These are phyloP conservation scores for Coemansia sp. DNA, from an alignment of 192 early-diverging fungal species.

Conservation along the genomic window DNA sequence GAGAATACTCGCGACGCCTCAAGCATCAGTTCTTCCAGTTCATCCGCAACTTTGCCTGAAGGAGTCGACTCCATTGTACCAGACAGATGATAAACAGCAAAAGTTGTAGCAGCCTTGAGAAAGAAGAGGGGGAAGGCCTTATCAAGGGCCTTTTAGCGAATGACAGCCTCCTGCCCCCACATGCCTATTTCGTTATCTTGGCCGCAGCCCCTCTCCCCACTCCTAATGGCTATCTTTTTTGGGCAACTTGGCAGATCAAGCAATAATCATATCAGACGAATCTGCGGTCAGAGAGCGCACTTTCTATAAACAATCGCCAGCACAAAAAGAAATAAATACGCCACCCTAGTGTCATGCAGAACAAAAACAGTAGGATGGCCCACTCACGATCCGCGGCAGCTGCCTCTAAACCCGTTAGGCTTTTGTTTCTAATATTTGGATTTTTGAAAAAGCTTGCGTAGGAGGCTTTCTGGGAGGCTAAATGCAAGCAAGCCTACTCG, in stretches of 20 bases:
- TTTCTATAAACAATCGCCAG: not conserved
- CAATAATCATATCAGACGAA: too few species aligned
- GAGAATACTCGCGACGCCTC: constrained; percentile 21
- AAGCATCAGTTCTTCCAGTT: constrained; percentile 20
- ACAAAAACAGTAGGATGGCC: not conserved
- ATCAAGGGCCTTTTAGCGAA: not conserved
- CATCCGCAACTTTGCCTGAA: constrained; percentile 5
- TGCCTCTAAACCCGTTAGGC: not conserved
- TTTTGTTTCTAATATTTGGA: not conserved
- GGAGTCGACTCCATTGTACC: not conserved
- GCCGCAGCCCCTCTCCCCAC: not conserved
- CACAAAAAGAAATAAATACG: not conserved
- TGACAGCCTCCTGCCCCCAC: too few species aligned
- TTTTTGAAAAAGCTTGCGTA: not conserved
- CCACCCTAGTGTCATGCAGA: not conserved
- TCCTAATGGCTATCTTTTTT: not conserved
- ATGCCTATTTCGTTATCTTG: not conserved
- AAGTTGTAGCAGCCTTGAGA: not conserved
- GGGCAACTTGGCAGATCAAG: too few species aligned
- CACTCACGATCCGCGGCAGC: not conserved
- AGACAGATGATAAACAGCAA: not conserved
- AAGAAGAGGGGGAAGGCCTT: not conserved
- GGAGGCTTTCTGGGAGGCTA: not conserved
- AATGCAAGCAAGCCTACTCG: not conserved
- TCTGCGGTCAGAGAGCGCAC: not conserved